These are phyloP conservation scores for Vachellia pachyceras DNA, from an alignment of 306 rosid genomes.

Conservation along the genomic window DNA sequence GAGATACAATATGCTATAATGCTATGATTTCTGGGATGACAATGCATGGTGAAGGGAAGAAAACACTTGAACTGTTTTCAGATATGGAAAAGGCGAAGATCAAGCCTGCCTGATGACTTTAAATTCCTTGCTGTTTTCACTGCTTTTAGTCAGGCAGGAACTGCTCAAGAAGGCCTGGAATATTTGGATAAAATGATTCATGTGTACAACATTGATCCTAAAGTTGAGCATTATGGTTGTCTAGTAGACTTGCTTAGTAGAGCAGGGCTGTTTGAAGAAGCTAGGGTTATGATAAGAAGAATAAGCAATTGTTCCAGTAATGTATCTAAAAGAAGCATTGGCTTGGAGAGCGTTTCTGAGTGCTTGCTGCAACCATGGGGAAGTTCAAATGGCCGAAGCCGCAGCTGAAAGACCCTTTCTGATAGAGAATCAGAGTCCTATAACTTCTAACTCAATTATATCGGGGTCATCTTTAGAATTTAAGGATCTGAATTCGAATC, in stretches of 20 bases:
- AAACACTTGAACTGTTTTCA: conserved; percentile 56
- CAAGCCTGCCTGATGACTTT: conserved; percentile 67
- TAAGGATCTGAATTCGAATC: neutral
- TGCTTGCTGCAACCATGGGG: conserved; percentile 73
- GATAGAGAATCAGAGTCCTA: conserved; percentile 17
- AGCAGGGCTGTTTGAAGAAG: conserved; percentile 67
- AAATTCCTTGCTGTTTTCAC: conserved; percentile 75
- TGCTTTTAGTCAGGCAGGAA: conserved; percentile 79
- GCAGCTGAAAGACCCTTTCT: conserved; percentile 58
- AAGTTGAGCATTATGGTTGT: conserved; percentile 73
- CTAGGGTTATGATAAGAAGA: conserved; percentile 55
- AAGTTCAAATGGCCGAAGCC: conserved; percentile 58
- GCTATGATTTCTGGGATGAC: conserved; percentile 81
- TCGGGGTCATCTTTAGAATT: neutral
- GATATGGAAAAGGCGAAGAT: conserved; percentile 60
- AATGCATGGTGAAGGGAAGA: conserved; percentile 71
- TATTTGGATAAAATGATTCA: conserved; percentile 61
- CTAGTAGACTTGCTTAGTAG: conserved; percentile 72
- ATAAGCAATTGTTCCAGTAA: conserved; percentile 41
- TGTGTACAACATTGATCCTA: conserved; percentile 58
- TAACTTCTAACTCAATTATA: neutral
- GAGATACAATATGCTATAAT: conserved; percentile 74
- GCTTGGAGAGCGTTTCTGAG: conserved; percentile 88
- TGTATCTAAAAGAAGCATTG: conserved; percentile 56
- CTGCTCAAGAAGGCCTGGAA: conserved; percentile 59